Evolutionary conservation across 2,329 filamentous ascomycete genomes (phyloP).

Genomic region (Xylariaceae sp.): DNA sequence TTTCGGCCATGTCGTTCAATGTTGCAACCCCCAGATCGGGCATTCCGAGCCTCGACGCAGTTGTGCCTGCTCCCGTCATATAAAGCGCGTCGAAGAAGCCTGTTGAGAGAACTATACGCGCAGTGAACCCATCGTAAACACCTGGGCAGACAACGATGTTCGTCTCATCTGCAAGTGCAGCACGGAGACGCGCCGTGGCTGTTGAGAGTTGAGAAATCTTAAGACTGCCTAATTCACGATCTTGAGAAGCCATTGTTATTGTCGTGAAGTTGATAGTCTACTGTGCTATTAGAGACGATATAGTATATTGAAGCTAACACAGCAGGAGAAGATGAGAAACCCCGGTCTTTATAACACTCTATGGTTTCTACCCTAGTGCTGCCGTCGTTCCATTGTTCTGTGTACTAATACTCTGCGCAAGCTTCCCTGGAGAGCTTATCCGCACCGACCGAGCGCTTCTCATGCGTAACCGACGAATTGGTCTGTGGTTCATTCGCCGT

Average conservation of each 20-base stretch:
- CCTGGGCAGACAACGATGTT: constrained; percentile 63
- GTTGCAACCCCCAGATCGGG: constrained; percentile 68
- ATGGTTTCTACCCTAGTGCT: neutral
- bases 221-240: neutral
- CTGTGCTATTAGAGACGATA: no score
- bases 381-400: no score
- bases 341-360: neutral
- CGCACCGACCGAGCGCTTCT: no score
- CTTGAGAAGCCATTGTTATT: neutral
- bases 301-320: no score
- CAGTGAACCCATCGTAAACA: constrained; percentile 71
- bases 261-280: no score
- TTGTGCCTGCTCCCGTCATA: constrained; percentile 49
- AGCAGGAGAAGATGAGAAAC: neutral
- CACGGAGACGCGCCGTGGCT: constrained; percentile 43
- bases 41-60: constrained; percentile 60
- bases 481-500: no score
- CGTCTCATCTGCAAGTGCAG: constrained; percentile 44
- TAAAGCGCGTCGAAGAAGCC: constrained; percentile 66
- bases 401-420: no score
- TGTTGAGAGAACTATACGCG: constrained; percentile 63
- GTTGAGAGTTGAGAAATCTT: neutral
- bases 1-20: constrained; percentile 65
- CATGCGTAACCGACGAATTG: no score
- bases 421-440: no score